Conservation (phyloP, 495 filamentous ascomycete genomes). For the Penicillium canariense region DNA sequence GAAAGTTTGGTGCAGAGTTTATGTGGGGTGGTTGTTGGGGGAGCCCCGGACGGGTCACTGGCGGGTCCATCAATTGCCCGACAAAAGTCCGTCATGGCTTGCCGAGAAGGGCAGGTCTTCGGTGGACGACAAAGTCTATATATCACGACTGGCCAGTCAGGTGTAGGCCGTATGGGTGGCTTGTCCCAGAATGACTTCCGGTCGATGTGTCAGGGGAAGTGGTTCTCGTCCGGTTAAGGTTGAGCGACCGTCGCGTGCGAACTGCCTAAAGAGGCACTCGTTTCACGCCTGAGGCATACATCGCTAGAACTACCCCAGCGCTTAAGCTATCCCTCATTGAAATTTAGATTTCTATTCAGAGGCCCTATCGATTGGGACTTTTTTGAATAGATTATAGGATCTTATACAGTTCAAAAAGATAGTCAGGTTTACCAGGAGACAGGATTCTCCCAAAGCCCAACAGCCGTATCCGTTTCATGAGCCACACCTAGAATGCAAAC, state of each 20-base stretch:
- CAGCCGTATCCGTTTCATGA: no score
- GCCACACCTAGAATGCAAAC: no score
- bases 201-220: background rate
- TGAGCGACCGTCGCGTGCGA: background rate
- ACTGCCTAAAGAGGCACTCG: background rate
- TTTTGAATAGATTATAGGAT: no score
- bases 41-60: background rate
- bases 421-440: no score
- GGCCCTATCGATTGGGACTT: no score
- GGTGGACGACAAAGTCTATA: background rate
- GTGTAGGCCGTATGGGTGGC: background rate
- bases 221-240: background rate
- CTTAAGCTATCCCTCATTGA: no score
- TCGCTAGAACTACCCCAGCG: no score
- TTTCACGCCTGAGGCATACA: background rate
- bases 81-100: slow-evolving; percentile 13
- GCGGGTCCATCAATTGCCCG: slow-evolving; percentile 13
- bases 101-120: slow-evolving; percentile 8
- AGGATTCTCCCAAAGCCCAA: no score
- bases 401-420: no score
- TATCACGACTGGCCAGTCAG: background rate
- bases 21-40: slow-evolving; percentile 15
- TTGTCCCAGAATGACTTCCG: background rate
- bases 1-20: slow-evolving; percentile 11
- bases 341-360: no score